Base-by-base conservation (phyloP, 768 basidiomycete genomes). In the Kwoniella dejecticola region DNA sequence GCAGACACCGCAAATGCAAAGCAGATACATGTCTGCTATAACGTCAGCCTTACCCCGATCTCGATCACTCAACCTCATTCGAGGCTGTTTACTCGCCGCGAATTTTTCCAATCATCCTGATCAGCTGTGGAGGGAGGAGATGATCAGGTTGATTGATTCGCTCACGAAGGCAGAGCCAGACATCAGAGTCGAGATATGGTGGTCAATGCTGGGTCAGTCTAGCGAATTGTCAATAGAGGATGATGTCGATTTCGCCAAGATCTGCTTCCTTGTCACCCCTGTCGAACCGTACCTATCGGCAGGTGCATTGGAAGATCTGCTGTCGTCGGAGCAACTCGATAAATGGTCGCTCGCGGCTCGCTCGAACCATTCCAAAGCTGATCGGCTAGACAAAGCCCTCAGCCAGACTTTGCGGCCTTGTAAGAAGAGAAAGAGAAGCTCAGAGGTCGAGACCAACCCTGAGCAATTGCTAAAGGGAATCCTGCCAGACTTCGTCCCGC, bases 111-210 rank as follows among this genome's bases (percentile, higher is more conserved):
- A 21, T 2, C 13, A 10, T 7, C 8, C 19, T 19, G 62, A 63
- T 15, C 17, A 15, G 8, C 17, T 29, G 13, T 40, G 33, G 41
- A 11, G 21, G 31, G 8, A 11, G 5, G 31, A 40, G 3, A 52
- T 42, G 2, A 15, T 31, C 29, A 3, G 11, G 4, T 59, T 64
- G 21, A 58, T 24, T 44, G 23, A 61, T 4, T 4, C 40, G 1
- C 5, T 54, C 11, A 12, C 33, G 7, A 2, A 24, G 8, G n/a
- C 33, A 13, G 49, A 66, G 48, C 53, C 56, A 21, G 29, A 10
- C 13, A 21, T 53, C 11, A 42, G 54, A 19, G 36, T 29, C 24
- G 60, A 61, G 33, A 41, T 66, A 17, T 66, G 64, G 64, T 66
- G 64, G 64, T 38, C 54, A 2, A 3, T 66, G 10, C 48, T 52